Percentiles rank a stretch among this genome's conserved stretches.
Evolutionary conservation across 441 rosid genomes (phyloP).

Genomic region (Sinapis alba): DNA sequence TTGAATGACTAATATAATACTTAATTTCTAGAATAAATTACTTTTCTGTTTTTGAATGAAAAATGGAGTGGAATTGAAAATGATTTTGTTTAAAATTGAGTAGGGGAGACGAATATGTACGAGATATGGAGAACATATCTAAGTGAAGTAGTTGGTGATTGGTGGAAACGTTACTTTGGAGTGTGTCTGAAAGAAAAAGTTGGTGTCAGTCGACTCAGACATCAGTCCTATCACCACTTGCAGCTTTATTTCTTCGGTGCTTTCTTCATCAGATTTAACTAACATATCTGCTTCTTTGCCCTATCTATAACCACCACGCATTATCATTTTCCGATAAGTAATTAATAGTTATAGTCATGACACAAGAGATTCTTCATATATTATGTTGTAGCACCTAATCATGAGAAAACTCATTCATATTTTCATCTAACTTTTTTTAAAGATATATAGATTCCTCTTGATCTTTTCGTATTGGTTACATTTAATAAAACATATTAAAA

Average conservation of each 20-base stretch:
- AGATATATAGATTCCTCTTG: background rate
- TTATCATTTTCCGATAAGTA: background rate
- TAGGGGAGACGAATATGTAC: slow-evolving; percentile 5
- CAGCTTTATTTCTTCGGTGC: slow-evolving; percentile 39
- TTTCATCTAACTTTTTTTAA: background rate
- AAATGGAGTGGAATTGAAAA: background rate
- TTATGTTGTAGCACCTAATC: slow-evolving; percentile 33
- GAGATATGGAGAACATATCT: slow-evolving; percentile 31
- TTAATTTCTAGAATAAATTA: background rate
- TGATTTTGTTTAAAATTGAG: background rate
- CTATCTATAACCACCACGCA: slow-evolving; percentile 21
- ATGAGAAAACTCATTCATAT: slow-evolving; percentile 21
- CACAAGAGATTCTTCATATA: slow-evolving; percentile 21
- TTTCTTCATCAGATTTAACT: slow-evolving; percentile 40
- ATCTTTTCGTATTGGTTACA: background rate
- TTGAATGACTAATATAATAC: background rate
- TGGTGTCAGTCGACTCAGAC: slow-evolving; percentile 42
- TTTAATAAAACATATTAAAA: background rate
- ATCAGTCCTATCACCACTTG: slow-evolving; percentile 33
- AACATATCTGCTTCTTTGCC: slow-evolving; percentile 8
- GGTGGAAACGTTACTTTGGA: slow-evolving; percentile 33
- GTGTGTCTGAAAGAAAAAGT: slow-evolving; percentile 10
- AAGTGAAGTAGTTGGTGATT: slow-evolving; percentile 25
- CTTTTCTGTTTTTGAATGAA: background rate
- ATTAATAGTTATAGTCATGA: slow-evolving; percentile 11